phyloP scores from a whole-genome alignment of 495 filamentous ascomycete species.

The Penicillium robsamsonii region DNA sequence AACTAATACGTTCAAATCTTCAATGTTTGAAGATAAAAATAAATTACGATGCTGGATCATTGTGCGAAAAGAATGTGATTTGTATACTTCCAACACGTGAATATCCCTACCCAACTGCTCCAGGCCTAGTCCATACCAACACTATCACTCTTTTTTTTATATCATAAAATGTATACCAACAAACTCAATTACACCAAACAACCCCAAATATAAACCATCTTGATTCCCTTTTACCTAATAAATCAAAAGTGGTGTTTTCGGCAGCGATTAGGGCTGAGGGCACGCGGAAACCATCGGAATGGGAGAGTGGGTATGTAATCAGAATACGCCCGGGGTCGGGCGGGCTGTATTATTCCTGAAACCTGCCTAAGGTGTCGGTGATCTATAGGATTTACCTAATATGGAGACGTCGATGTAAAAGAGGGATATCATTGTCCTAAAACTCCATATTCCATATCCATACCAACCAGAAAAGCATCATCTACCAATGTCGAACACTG shows the following conservation, averaged over 20 bases:
- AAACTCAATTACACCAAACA: neutral
- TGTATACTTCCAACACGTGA: slow-evolving; percentile 2
- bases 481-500: slow-evolving; percentile 46
- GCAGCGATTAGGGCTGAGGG: slow-evolving; percentile 35
- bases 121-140: neutral
- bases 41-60: neutral
- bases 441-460: slow-evolving; percentile 4
- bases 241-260: slow-evolving; percentile 12
- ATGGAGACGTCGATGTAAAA: neutral
- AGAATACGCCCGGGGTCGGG: slow-evolving; percentile 13
- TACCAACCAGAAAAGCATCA: neutral
- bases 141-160: neutral
- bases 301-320: slow-evolving; percentile 27
- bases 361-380: slow-evolving; percentile 1
- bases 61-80: slow-evolving; percentile 23
- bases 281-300: slow-evolving; percentile 31
- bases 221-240: slow-evolving; percentile 1
- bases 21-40: neutral
- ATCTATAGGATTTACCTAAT: slow-evolving; percentile 1
- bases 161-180: neutral
- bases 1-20: neutral
- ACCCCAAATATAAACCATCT: neutral
- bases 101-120: neutral
- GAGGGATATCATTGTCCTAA: slow-evolving; percentile 5
- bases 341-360: slow-evolving; percentile 9